Conservation (phyloP, 1,139 yeast species). For the Protomyces pachydermus region DNA sequence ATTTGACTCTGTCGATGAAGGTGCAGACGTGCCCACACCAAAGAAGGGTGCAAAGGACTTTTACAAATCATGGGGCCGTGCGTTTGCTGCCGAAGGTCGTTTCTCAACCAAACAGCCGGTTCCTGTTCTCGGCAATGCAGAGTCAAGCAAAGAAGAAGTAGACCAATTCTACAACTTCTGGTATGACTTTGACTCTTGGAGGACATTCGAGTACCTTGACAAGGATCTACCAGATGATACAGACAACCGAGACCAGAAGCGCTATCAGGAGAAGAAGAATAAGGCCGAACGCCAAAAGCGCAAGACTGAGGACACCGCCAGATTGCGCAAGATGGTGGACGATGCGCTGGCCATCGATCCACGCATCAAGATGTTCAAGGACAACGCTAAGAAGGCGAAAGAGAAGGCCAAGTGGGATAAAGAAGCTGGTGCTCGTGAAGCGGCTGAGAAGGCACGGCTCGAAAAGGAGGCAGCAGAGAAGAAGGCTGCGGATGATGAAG, state of each 20-base stretch:
- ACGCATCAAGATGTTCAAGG: slow-evolving; percentile 88
- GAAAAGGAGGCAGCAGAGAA: slow-evolving; percentile 81
- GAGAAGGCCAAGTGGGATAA: slow-evolving; percentile 95
- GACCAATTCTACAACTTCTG: slow-evolving; percentile 86
- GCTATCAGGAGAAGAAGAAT: slow-evolving; percentile 96
- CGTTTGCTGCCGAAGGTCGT: slow-evolving; percentile 82
- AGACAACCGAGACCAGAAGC: slow-evolving; percentile 96
- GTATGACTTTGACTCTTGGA: slow-evolving; percentile 98
- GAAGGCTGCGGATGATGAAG: slow-evolving; percentile 72
- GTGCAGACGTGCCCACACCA: slow-evolving; percentile 81
- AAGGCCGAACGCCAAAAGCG: slow-evolving; percentile 93
- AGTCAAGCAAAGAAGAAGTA: slow-evolving; percentile 72
- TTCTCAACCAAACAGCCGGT: slow-evolving; percentile 89
- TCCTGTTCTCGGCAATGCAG: slow-evolving; percentile 68
- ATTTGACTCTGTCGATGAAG: slow-evolving; percentile 89
- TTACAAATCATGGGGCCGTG: slow-evolving; percentile 87
- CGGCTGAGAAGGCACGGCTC: slow-evolving; percentile 77
- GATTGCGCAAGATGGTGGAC: slow-evolving; percentile 80
- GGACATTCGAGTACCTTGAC: slow-evolving; percentile 94
- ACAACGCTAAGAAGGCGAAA: slow-evolving; percentile 89
- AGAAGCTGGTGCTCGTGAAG: slow-evolving; percentile 95
- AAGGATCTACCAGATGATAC: slow-evolving; percentile 99
- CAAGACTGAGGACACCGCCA: slow-evolving; percentile 95
- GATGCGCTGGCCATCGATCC: slow-evolving; percentile 89
- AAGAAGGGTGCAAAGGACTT: slow-evolving; percentile 46